Percentiles rank a stretch among this genome's conserved stretches.
These are phyloP conservation scores for Aureobasidium mangrovei DNA, from an alignment of 2,329 filamentous ascomycete species.

Conservation along the genomic window DNA sequence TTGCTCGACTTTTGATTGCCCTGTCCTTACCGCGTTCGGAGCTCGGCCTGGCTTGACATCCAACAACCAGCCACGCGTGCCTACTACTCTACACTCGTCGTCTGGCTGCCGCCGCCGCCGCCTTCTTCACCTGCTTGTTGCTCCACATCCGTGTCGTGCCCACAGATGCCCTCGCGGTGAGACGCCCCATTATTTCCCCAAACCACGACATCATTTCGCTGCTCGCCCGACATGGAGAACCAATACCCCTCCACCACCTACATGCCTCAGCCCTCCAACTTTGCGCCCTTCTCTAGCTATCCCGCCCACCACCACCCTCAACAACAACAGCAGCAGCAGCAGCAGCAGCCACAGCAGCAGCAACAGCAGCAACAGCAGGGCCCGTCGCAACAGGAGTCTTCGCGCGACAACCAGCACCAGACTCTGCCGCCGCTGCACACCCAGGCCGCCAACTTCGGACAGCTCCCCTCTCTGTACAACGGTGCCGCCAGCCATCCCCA, in stretches of 20 bases:
- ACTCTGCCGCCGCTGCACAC: slow-evolving; percentile 30
- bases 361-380: slow-evolving; percentile 18
- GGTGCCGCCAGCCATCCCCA: slow-evolving; percentile 23
- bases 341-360: slow-evolving; percentile 19
- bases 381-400: slow-evolving; percentile 16
- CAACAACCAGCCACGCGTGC: slow-evolving; percentile 5
- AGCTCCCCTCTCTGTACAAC: slow-evolving; percentile 28
- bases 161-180: slow-evolving; percentile 12
- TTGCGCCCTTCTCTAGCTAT: slow-evolving; percentile 11
- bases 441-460: slow-evolving; percentile 23
- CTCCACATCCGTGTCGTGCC: slow-evolving; percentile 2
- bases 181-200: slow-evolving; percentile 15
- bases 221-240: slow-evolving; percentile 20
- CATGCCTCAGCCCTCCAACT: slow-evolving; percentile 19
- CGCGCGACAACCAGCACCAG: slow-evolving; percentile 18
- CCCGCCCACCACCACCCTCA: slow-evolving; percentile 16
- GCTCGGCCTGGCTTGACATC: slow-evolving; percentile 8
- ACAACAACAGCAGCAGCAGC: slow-evolving; percentile 13
- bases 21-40: slow-evolving; percentile 3
- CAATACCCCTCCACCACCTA: slow-evolving; percentile 21
- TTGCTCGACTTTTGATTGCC: slow-evolving; percentile 11
- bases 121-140: slow-evolving; percentile 8
- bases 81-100: slow-evolving; percentile 10
- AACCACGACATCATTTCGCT: slow-evolving; percentile 13
- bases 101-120: slow-evolving; percentile 4